Percentiles rank a stretch among this genome's conserved stretches.
phyloP scores from a whole-genome alignment of 495 filamentous ascomycete species.

The Aspergillus indologenus region DNA sequence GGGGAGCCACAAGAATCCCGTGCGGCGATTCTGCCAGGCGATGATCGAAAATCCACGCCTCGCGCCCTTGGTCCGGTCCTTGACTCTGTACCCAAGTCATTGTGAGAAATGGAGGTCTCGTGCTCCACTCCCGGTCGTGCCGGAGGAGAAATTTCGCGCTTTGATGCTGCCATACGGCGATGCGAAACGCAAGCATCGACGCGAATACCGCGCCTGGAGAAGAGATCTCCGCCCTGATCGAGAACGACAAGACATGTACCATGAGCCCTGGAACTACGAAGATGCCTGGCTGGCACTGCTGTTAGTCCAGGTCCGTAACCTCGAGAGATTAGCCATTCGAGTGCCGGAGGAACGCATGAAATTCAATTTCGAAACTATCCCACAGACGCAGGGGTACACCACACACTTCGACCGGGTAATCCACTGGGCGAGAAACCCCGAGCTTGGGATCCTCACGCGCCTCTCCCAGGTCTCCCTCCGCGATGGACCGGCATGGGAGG shows the following conservation, averaged over 20 bases:
- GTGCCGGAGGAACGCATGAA: not conserved
- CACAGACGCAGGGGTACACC: not conserved
- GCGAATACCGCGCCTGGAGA: not conserved
- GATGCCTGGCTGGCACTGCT: conserved; percentile 1
- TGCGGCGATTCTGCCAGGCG: not conserved
- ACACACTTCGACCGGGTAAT: not conserved
- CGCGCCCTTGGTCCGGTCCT: not conserved
- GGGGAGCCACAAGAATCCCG: not conserved
- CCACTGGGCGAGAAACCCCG: not conserved
- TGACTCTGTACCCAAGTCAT: not conserved
- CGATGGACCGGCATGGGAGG: not conserved
- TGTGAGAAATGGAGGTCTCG: not conserved
- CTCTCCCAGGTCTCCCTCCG: not conserved
- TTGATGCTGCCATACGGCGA: not conserved
- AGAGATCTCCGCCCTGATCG: not conserved
- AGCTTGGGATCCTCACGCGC: not conserved
- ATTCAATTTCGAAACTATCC: not conserved
- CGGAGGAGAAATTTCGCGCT: not conserved
- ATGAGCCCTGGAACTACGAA: not conserved
- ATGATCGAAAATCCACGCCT: not conserved
- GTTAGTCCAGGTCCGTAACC: not conserved
- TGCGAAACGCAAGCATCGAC: not conserved
- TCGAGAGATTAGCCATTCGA: not conserved
- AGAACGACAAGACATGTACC: not conserved
- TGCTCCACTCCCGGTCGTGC: not conserved